Conservation (phyloP, 805 yeast genomes). For the Kluyveromyces siamensis region DNA sequence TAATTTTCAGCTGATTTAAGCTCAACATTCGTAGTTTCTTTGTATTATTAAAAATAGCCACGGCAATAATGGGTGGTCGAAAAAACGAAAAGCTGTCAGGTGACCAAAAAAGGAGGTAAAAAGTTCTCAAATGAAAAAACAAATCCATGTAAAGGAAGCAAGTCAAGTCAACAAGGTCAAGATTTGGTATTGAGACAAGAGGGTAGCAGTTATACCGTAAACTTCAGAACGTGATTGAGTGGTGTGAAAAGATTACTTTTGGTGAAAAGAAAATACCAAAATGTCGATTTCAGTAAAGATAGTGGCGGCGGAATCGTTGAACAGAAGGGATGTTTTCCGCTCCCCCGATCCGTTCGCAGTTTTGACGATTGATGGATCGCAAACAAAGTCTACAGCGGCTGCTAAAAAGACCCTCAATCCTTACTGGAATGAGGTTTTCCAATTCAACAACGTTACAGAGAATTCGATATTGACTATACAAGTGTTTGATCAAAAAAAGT, state of each 20-base stretch:
- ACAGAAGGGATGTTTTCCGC: slow-evolving; percentile 89
- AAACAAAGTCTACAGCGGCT: slow-evolving; percentile 89
- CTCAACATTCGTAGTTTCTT: no score
- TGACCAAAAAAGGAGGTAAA: slow-evolving; percentile 1
- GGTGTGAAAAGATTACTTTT: not conserved
- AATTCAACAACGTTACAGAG: slow-evolving; percentile 63
- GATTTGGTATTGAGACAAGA: no score
- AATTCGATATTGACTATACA: slow-evolving; percentile 84
- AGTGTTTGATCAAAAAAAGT: slow-evolving; percentile 94
- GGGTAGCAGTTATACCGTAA: not conserved
- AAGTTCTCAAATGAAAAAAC: not conserved
- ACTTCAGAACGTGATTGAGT: not conserved
- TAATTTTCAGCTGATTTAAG: no score
- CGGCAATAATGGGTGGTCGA: not conserved
- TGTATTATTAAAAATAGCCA: no score
- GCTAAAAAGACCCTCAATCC: slow-evolving; percentile 93
- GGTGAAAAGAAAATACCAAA: not conserved
- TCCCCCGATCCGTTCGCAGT: slow-evolving; percentile 99
- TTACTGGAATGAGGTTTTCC: slow-evolving; percentile 92
- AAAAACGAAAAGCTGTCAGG: not conserved
- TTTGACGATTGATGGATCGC: slow-evolving; percentile 93
- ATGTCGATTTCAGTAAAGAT: slow-evolving; percentile 52
- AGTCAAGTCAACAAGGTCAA: not conserved
- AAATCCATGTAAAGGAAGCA: not conserved
- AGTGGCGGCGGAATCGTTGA: slow-evolving; percentile 92